phyloP scores from a whole-genome alignment of 805 yeast genomes.

The Saturnispora galanensis region DNA sequence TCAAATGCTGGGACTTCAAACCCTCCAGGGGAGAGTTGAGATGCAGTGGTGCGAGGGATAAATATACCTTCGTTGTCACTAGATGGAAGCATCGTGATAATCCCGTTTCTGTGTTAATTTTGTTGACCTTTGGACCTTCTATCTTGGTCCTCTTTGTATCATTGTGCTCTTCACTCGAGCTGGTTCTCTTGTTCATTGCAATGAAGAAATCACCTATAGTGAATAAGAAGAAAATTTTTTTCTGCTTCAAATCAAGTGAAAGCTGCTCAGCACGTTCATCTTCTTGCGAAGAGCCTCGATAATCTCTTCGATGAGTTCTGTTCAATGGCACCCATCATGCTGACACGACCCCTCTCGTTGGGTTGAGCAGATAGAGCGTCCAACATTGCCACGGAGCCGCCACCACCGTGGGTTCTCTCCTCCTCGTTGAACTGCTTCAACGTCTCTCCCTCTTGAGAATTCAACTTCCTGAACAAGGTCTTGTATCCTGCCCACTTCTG shows the following conservation, averaged over 20 bases:
- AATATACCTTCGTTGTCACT: conserved; percentile 54
- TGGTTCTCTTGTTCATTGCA: conserved; percentile 2
- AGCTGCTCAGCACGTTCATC: not conserved
- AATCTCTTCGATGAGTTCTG: conserved; percentile 9
- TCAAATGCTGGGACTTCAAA: conserved; percentile 77
- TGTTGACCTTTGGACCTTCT: conserved; percentile 9
- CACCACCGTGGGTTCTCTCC: conserved; percentile 12
- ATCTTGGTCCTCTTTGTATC: not conserved
- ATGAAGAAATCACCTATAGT: no score
- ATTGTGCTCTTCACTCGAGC: not conserved
- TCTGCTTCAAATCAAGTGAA: no score
- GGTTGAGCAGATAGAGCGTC: conserved; percentile 2
- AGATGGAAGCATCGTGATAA: conserved; percentile 61
- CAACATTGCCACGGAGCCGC: conserved; percentile 4
- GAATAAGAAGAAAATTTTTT: no score
- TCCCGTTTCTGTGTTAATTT: conserved; percentile 27
- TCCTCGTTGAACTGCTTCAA: conserved; percentile 20
- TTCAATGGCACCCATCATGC: conserved; percentile 23
- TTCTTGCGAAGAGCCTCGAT: conserved; percentile 6
- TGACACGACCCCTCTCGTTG: conserved; percentile 18
- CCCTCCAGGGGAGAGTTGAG: conserved; percentile 64
- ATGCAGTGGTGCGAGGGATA: conserved; percentile 82
- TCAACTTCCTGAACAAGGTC: conserved; percentile 24
- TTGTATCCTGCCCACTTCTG: conserved; percentile 27
- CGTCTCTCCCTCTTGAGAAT: conserved; percentile 30